Percentiles rank a stretch among this genome's conserved stretches.
phyloP scores from a whole-genome alignment of 1,284 basidiomycete species.

The Kalmanozyma brasiliensis region DNA sequence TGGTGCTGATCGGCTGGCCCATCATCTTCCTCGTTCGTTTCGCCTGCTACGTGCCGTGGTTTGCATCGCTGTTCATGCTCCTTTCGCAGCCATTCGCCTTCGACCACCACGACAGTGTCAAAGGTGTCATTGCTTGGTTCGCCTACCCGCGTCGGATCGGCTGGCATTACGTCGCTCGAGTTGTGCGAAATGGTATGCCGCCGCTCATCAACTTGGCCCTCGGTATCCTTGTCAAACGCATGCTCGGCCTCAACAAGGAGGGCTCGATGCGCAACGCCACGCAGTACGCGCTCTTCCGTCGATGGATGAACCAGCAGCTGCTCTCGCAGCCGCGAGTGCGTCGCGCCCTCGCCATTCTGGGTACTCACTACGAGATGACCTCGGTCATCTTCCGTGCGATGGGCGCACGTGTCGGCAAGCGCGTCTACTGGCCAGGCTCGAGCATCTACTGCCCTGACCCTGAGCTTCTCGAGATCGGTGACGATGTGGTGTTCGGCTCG shows the following conservation, averaged over 20 bases:
- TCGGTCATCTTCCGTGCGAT: conserved; percentile 67
- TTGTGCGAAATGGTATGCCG: conserved; percentile 65
- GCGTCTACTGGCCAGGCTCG: conserved; percentile 68
- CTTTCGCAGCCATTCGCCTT: conserved; percentile 66
- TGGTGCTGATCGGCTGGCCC: conserved; percentile 62
- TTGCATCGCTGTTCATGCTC: conserved; percentile 66
- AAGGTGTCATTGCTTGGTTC: conserved; percentile 67
- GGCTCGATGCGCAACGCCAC: conserved; percentile 68
- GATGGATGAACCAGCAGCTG: conserved; percentile 65
- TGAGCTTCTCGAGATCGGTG: conserved; percentile 67
- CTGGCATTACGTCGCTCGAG: conserved; percentile 67
- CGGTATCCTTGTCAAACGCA: conserved; percentile 63
- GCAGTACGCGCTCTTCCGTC: conserved; percentile 65
- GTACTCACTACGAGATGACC: conserved; percentile 68
- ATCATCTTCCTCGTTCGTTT: conserved; percentile 59
- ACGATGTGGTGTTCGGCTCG: conserved; percentile 67
- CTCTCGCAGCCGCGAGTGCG: conserved; percentile 63
- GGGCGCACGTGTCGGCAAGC: conserved; percentile 66
- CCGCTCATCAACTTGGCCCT: conserved; percentile 65
- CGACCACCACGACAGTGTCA: conserved; percentile 65
- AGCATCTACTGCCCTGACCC: conserved; percentile 68
- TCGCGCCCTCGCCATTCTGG: conserved; percentile 63
- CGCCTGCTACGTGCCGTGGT: conserved; percentile 66
- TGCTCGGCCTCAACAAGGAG: conserved; percentile 65
- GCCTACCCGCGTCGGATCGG: conserved; percentile 66